phyloP scores from a whole-genome alignment of 257 asterid genomes.

The Sherardia arvensis region DNA sequence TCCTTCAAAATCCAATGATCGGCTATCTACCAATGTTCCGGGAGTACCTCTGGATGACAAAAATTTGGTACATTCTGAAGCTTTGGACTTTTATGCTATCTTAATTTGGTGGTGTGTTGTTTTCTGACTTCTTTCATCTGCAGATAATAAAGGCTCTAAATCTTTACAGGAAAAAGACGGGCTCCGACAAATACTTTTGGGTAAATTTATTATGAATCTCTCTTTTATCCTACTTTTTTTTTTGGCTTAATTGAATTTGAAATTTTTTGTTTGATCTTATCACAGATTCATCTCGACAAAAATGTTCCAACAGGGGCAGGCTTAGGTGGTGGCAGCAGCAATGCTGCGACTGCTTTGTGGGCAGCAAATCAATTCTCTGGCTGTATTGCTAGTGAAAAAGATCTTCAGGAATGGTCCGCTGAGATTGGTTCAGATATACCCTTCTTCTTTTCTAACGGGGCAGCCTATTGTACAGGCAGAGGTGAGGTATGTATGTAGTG shows the following conservation, averaged over 20 bases:
- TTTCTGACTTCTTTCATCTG: constrained; percentile 21
- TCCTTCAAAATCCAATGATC: constrained; percentile 70
- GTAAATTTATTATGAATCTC: too few relatives aligned
- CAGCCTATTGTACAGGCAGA: constrained; percentile 92
- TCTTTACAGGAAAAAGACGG: constrained; percentile 88
- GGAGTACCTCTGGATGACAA: constrained; percentile 81
- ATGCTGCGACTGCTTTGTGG: constrained; percentile 99
- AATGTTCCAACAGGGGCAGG: constrained; percentile 98
- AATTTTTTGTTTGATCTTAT: constrained; percentile 4
- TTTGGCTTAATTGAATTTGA: constrained; percentile 3
- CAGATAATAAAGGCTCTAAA: constrained; percentile 97
- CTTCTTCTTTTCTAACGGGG: constrained; percentile 92
- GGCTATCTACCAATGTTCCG: constrained; percentile 63
- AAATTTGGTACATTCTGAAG: constrained; percentile 47
- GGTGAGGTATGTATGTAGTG: constrained; percentile 61
- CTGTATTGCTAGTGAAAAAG: constrained; percentile 71
- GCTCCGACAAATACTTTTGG: constrained; percentile 70
- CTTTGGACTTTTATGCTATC: constrained; percentile 7
- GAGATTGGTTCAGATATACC: constrained; percentile 97
- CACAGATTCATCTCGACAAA: constrained; percentile 87
- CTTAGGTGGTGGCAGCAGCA: constrained; percentile 98
- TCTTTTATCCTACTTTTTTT: too few relatives aligned
- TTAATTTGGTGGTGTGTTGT: background rate
- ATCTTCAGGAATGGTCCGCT: constrained; percentile 91
- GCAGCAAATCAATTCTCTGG: constrained; percentile 96